phyloP scores from a whole-genome alignment of 108 stramenopile species.

The Pseudonitzschia multiseries region DNA sequence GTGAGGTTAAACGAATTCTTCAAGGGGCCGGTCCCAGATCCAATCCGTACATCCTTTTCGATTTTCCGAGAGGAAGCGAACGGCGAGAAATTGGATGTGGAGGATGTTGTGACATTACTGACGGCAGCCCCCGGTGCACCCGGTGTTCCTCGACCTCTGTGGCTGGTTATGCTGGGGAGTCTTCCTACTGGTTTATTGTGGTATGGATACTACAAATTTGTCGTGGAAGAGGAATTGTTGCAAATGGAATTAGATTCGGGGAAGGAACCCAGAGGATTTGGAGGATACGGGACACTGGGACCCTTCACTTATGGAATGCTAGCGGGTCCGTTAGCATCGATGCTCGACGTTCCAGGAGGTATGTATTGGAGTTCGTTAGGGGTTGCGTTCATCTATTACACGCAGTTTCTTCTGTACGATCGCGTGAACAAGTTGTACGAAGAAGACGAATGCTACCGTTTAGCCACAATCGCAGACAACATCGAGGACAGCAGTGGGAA shows the following conservation, averaged over 20 bases:
- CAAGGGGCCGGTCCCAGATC: constrained; percentile 33
- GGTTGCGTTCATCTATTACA: constrained; percentile 29
- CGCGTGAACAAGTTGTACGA: constrained; percentile 41
- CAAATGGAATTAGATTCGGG: constrained; percentile 37
- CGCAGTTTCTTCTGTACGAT: constrained; percentile 44
- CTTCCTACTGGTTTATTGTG: constrained; percentile 42
- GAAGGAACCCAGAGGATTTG: constrained; percentile 34
- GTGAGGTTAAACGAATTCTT: constrained; percentile 48
- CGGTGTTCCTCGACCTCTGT: constrained; percentile 44
- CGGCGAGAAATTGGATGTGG: constrained; percentile 9
- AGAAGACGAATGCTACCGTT: constrained; percentile 20
- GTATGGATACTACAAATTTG: constrained; percentile 59
- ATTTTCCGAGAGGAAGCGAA: constrained; percentile 17
- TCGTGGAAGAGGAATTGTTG: constrained; percentile 51
- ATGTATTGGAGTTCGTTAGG: constrained; percentile 26
- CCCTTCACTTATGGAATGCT: constrained; percentile 28
- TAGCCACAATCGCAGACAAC: background rate
- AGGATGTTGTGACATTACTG: constrained; percentile 26
- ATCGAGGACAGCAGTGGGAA: constrained; percentile 3
- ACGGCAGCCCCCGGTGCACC: constrained; percentile 46
- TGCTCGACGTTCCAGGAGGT: constrained; percentile 39
- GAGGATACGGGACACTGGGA: constrained; percentile 49
- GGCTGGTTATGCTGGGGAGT: constrained; percentile 41
- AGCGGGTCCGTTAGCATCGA: constrained; percentile 29
- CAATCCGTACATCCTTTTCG: constrained; percentile 13